Evolutionary conservation across 768 basidiomycete genomes (phyloP).

Genomic region (Lanmaoa pseudosensibilis): DNA sequence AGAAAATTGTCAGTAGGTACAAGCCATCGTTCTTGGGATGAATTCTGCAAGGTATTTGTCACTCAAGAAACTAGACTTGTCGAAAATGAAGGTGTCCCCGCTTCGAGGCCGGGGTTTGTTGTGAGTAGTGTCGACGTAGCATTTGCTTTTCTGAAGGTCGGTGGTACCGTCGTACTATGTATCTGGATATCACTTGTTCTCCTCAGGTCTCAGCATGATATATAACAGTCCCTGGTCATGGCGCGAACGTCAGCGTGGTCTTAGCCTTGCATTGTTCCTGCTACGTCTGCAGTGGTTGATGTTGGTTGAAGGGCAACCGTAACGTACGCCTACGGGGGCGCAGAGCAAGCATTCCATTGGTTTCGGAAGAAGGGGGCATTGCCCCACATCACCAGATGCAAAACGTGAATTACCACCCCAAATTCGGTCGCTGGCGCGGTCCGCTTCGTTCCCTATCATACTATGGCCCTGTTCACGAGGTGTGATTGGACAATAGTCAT

Average conservation of each 20-base stretch:
- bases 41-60: neutral
- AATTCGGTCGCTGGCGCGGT: neutral
- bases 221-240: neutral
- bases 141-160: neutral
- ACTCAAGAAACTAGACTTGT: neutral
- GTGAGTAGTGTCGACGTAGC: neutral
- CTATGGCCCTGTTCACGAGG: neutral
- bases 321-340: neutral
- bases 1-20: too few species aligned
- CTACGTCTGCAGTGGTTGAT: neutral
- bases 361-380: neutral
- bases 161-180: neutral
- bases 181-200: neutral
- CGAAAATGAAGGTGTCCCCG: neutral
- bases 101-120: neutral
- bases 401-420: neutral
- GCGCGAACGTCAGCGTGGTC: neutral
- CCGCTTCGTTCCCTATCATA: too few species aligned
- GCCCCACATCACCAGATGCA: neutral
- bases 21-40: neutral
- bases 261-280: neutral
- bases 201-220: neutral
- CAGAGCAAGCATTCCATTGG: neutral
- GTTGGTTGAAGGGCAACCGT: neutral
- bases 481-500: conserved; percentile 6